Conservation (phyloP, 2,329 filamentous ascomycete genomes). For the Trichoderma sp. region DNA sequence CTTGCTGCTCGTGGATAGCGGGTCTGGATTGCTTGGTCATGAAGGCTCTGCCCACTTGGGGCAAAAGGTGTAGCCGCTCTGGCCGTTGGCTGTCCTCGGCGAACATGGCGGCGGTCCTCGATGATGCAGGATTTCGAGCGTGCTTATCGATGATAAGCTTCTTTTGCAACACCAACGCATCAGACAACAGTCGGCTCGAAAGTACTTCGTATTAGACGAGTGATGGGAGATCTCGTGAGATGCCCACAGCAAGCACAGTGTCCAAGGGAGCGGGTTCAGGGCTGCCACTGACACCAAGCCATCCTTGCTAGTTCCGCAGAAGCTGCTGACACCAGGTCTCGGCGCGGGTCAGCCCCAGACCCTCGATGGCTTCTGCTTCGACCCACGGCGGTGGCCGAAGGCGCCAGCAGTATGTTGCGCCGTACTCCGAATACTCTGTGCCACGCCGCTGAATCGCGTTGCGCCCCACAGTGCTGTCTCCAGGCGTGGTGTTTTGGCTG, state of each 20-base stretch:
- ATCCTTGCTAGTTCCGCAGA: conserved; percentile 24
- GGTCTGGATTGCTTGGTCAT: conserved; percentile 19
- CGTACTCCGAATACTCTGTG: conserved; percentile 16
- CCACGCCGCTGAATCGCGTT: conserved; percentile 23
- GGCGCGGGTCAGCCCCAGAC: conserved; percentile 25
- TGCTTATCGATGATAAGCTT: conserved; percentile 21
- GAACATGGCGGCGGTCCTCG: background rate
- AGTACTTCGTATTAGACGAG: background rate
- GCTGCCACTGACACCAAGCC: conserved; percentile 13
- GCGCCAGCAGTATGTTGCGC: conserved; percentile 24
- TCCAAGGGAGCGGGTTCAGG: conserved; percentile 18
- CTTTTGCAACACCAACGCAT: background rate
- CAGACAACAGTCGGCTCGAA: background rate
- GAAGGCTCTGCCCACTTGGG: conserved; percentile 13
- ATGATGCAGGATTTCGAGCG: conserved; percentile 2
- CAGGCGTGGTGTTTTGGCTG: conserved; percentile 10
- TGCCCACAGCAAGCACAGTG: conserved; percentile 21
- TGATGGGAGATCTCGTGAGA: conserved; percentile 21
- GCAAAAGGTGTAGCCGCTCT: conserved; percentile 9
- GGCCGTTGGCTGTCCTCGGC: background rate
- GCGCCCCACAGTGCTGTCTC: conserved; percentile 23
- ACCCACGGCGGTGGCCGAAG: conserved; percentile 26
- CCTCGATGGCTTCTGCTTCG: conserved; percentile 18
- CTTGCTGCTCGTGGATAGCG: conserved; percentile 20
- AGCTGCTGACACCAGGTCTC: conserved; percentile 24